These are phyloP conservation scores for Aspergillus sp. DNA, from an alignment of 2,329 filamentous ascomycete genomes.

Conservation along the genomic window DNA sequence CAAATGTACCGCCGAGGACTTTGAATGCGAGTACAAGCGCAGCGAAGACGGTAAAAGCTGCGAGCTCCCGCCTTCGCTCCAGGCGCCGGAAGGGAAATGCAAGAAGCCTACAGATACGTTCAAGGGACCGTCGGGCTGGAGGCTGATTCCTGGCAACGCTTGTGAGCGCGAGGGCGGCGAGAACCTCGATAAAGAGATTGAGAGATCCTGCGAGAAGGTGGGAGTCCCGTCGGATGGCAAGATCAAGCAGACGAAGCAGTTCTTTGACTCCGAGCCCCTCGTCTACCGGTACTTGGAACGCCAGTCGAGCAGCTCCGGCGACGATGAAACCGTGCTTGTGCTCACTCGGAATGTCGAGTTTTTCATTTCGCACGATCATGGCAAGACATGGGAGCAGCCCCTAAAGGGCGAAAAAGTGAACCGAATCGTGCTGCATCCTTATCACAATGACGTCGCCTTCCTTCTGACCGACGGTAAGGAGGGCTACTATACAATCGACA, in stretches of 20 bases:
- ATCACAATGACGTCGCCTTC: slow-evolving; percentile 82
- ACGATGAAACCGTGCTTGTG: slow-evolving; percentile 72
- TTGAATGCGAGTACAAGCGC: slow-evolving; percentile 92
- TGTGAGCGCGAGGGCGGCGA: slow-evolving; percentile 62
- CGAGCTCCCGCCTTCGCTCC: slow-evolving; percentile 60
- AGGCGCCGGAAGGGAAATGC: slow-evolving; percentile 71
- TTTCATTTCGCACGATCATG: slow-evolving; percentile 78
- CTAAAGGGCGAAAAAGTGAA: slow-evolving; percentile 69
- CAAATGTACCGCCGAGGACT: slow-evolving; percentile 79
- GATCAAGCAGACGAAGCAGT: slow-evolving; percentile 60
- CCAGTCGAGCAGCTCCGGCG: slow-evolving; percentile 59
- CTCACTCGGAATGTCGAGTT: slow-evolving; percentile 60
- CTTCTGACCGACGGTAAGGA: slow-evolving; percentile 70
- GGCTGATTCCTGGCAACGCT: slow-evolving; percentile 80
- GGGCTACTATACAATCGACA: slow-evolving; percentile 79
- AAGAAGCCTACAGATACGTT: slow-evolving; percentile 71
- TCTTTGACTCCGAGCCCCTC: slow-evolving; percentile 58
- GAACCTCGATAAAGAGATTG: slow-evolving; percentile 69
- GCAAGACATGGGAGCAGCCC: slow-evolving; percentile 76
- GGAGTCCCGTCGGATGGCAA: slow-evolving; percentile 59
- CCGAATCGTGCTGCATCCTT: slow-evolving; percentile 72
- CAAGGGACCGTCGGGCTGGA: slow-evolving; percentile 84
- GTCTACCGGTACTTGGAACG: slow-evolving; percentile 76
- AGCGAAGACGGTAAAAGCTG: slow-evolving; percentile 68
- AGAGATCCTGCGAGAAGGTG: slow-evolving; percentile 72